phyloP scores from a whole-genome alignment of 2,329 filamentous ascomycete genomes.

The Chrysoporthe austroafricana region DNA sequence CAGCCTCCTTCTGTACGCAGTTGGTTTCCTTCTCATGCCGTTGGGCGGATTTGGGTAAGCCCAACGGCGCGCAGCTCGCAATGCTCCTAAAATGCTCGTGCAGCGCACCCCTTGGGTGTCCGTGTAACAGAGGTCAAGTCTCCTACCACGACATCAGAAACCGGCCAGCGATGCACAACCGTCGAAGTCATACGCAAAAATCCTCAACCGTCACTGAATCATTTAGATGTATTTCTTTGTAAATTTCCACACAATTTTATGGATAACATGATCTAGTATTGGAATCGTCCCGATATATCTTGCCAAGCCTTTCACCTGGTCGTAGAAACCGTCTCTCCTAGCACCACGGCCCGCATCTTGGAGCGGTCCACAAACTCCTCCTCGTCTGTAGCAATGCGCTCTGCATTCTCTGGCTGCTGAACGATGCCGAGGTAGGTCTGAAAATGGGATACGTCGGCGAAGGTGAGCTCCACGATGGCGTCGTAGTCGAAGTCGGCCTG shows the following conservation, averaged over 20 bases:
- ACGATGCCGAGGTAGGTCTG: constrained; percentile 30
- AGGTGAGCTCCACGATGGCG: constrained; percentile 32
- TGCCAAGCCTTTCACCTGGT: background rate
- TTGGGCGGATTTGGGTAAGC: no score
- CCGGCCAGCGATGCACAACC: background rate
- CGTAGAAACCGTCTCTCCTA: constrained; percentile 3
- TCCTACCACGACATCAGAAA: background rate
- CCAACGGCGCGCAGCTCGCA: no score
- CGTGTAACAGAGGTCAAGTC: no score
- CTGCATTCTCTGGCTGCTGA: constrained; percentile 32
- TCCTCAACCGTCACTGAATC: background rate
- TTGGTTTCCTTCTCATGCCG: no score
- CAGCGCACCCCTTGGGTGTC: no score
- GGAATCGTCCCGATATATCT: background rate
- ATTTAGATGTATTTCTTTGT: background rate
- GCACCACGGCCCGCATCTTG: constrained; percentile 9
- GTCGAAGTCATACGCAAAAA: background rate
- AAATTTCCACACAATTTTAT: background rate
- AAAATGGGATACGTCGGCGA: constrained; percentile 30
- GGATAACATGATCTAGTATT: background rate
- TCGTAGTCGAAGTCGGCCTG: constrained; percentile 31
- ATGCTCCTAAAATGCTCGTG: no score
- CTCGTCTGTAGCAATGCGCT: constrained; percentile 29
- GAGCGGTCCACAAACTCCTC: constrained; percentile 24
- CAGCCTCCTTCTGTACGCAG: no score